phyloP scores from a whole-genome alignment of 2,329 filamentous ascomycete species.

The Sclerotinia borealis region DNA sequence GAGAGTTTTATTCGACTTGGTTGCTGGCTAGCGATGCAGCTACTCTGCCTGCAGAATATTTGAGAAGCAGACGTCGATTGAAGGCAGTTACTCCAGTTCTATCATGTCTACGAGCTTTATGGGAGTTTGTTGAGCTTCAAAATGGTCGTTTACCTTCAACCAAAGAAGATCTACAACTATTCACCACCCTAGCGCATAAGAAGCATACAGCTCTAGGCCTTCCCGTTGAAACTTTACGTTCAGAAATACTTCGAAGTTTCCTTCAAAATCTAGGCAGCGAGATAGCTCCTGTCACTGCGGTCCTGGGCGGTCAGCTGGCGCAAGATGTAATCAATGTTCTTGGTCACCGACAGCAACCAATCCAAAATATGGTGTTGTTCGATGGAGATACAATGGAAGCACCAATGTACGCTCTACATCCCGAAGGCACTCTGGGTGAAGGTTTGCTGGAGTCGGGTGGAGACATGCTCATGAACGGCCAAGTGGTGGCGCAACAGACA shows the following conservation, averaged over 20 bases:
- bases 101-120: slow-evolving; percentile 81
- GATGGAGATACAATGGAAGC: slow-evolving; percentile 77
- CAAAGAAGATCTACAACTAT: slow-evolving; percentile 63
- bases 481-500: slow-evolving; percentile 10
- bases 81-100: slow-evolving; percentile 77
- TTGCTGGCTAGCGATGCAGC: slow-evolving; percentile 75
- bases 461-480: slow-evolving; percentile 11
- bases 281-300: slow-evolving; percentile 78
- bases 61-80: slow-evolving; percentile 60
- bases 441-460: slow-evolving; percentile 31
- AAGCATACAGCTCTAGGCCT: slow-evolving; percentile 71
- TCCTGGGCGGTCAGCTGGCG: slow-evolving; percentile 82
- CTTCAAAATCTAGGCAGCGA: slow-evolving; percentile 81
- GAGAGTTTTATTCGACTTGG: slow-evolving; percentile 84
- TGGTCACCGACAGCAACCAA: slow-evolving; percentile 82
- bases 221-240: slow-evolving; percentile 59
- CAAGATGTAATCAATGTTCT: slow-evolving; percentile 98
- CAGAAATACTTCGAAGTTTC: slow-evolving; percentile 75
- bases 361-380: slow-evolving; percentile 92
- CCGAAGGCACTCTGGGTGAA: slow-evolving; percentile 51
- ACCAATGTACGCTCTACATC: slow-evolving; percentile 76
- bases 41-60: slow-evolving; percentile 63
- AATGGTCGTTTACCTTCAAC: slow-evolving; percentile 48
- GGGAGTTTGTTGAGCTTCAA: slow-evolving; percentile 69
- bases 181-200: slow-evolving; percentile 70